Conservation (phyloP, 139 green algal genomes). For the Chlorella ohadii region DNA sequence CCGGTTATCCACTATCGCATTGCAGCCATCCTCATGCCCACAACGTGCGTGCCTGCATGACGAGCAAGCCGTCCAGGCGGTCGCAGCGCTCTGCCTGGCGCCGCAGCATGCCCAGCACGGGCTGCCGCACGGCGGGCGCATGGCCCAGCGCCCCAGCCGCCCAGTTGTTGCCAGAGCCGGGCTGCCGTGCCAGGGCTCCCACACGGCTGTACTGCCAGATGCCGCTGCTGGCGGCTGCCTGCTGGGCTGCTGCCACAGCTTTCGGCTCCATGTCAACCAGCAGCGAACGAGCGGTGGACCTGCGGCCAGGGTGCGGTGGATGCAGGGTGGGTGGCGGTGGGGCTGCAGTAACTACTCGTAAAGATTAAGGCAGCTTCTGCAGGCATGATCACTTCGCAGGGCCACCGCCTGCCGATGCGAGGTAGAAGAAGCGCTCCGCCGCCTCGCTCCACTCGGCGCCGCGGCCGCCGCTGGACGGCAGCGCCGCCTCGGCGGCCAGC, state of each 20-base stretch:
- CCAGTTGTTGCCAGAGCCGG: conserved; percentile 91
- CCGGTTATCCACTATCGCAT: too few relatives aligned
- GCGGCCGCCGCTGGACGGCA: neutral
- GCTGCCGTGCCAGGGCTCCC: conserved; percentile 60
- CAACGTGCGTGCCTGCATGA: conserved; percentile 39
- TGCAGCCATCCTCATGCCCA: too few relatives aligned
- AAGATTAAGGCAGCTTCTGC: neutral
- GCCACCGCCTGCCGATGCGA: neutral
- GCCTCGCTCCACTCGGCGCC: conserved; percentile 32
- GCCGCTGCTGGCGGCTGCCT: conserved; percentile 3
- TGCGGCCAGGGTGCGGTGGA: neutral
- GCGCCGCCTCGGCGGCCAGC: conserved; percentile 61
- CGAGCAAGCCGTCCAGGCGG: conserved; percentile 76
- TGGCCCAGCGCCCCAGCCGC: conserved; percentile 76
- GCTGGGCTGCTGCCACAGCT: conserved; percentile 47
- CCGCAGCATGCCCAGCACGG: conserved; percentile 64
- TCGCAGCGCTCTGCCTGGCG: conserved; percentile 71
- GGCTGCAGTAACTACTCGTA: too few relatives aligned
- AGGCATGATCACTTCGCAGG: neutral
- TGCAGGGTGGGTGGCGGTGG: neutral
- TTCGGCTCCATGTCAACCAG: conserved; percentile 93
- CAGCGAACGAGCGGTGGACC: conserved; percentile 65
- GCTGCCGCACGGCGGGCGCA: conserved; percentile 49
- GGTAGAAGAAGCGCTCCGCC: conserved; percentile 1
- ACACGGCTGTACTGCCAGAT: conserved; percentile 67